Base-by-base conservation (phyloP, 2,329 filamentous ascomycete genomes). In the Pseudogymnoascus pannorum region DNA sequence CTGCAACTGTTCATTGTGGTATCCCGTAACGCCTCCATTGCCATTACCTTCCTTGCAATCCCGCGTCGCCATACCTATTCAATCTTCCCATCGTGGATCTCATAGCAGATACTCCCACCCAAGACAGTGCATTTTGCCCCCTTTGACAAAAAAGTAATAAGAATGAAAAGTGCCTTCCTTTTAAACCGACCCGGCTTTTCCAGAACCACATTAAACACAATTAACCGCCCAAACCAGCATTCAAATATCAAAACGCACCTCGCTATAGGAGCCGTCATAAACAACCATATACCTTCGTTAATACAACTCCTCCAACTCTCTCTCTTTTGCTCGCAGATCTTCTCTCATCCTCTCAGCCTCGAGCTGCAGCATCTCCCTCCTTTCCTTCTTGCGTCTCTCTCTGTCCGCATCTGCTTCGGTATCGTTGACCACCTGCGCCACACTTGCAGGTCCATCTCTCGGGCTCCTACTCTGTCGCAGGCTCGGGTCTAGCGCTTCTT, bases 331-430 rank as follows among this genome's bases (percentile, higher is more conserved):
- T 16, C 65, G 66, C 8, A 73, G 59, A 5, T 67, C 69, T 60
- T 73, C 71, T 48, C 72, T 81, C 85, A 94, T 94, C 59, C 80
- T 79, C 69, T 92, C 88, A 0, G 89, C 86, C 72, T 95, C 90
- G 22, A 85, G 79, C 70, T 87, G 82, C 57, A 95, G 75, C 57
- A 85, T 81, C 7, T 82, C 83, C 57, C 87, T 80, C 61, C 85
- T 81, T 65, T 89, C 87, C 3, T 81, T 79, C 67, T 82, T 87
- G 6, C 77, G 70, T 12, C 76, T 76, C 29, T 83, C 82, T 24
- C 57, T 58, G 3, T 36, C 57, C 29, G 24, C 57, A 54, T 54
- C 48, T 33, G 48, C 36, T 20, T 40, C 57, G 12, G 14, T 9
- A 38, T 29, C 36, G 14, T 58, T 36, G 33, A 31, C 57, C 3